phyloP scores from a whole-genome alignment of 306 rosid species.

The Prunus mongolica region DNA sequence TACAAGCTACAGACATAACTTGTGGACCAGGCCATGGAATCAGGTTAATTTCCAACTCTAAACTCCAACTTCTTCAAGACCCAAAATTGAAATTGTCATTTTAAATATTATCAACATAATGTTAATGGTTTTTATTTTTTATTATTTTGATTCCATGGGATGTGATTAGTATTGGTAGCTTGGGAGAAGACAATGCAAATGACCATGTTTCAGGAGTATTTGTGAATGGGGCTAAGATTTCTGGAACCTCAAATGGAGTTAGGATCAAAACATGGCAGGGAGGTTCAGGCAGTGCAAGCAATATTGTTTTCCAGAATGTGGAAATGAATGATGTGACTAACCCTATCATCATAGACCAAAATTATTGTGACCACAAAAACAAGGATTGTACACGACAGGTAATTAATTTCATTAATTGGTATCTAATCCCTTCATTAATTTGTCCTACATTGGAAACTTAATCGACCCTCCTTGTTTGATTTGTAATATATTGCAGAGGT shows the following conservation, averaged over 20 bases:
- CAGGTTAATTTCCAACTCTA: conserved; percentile 35
- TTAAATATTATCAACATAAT: background rate
- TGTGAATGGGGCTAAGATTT: conserved; percentile 58
- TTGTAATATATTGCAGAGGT: conserved; percentile 19
- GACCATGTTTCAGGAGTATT: conserved; percentile 55
- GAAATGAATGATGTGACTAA: conserved; percentile 55
- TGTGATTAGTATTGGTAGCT: conserved; percentile 65
- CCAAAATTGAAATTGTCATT: background rate
- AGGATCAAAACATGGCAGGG: conserved; percentile 93
- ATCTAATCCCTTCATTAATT: background rate
- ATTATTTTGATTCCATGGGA: background rate
- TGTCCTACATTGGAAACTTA: background rate
- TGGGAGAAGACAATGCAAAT: conserved; percentile 46
- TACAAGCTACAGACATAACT: conserved; percentile 48
- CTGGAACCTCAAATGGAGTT: conserved; percentile 72
- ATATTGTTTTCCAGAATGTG: conserved; percentile 54
- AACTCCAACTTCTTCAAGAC: background rate
- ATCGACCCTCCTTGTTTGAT: background rate
- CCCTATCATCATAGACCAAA: conserved; percentile 68
- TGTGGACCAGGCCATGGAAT: conserved; percentile 97
- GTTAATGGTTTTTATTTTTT: background rate
- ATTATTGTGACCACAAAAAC: conserved; percentile 51
- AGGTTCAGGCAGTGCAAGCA: conserved; percentile 64
- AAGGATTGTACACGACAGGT: conserved; percentile 49
- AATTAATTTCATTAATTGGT: background rate